These are phyloP conservation scores for Euphrasia confusa DNA, from an alignment of 257 asterid species.

Conservation along the genomic window DNA sequence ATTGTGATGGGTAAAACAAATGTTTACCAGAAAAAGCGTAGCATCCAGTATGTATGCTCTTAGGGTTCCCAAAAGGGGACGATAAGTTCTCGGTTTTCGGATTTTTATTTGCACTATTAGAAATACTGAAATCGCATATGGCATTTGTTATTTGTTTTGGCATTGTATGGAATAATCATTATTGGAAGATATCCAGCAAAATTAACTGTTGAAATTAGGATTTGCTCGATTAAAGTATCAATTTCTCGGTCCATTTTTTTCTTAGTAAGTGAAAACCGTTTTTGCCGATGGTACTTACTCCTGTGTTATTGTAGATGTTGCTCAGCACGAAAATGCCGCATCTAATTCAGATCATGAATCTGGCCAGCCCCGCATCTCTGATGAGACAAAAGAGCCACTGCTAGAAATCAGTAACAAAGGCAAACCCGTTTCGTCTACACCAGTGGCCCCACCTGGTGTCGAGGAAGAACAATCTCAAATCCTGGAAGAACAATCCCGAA, in stretches of 20 bases:
- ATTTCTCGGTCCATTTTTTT: background rate
- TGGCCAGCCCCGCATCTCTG: slow-evolving; percentile 8
- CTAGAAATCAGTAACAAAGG: slow-evolving; percentile 27
- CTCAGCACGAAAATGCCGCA: slow-evolving; percentile 34
- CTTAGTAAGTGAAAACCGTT: background rate
- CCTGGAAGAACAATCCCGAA: slow-evolving; percentile 31
- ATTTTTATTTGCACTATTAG: background rate
- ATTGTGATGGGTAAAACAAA: too few species aligned
- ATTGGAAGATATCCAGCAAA: background rate
- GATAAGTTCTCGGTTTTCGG: slow-evolving; percentile 4
- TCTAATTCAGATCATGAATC: slow-evolving; percentile 32
- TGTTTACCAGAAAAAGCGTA: too few species aligned
- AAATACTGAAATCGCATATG: background rate
- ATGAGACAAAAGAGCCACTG: slow-evolving; percentile 27
- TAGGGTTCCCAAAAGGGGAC: background rate
- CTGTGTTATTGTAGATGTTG: slow-evolving; percentile 33
- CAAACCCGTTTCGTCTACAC: slow-evolving; percentile 24
- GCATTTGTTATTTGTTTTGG: background rate
- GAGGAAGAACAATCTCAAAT: slow-evolving; percentile 33
- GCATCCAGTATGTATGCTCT: too few species aligned
- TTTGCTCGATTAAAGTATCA: background rate
- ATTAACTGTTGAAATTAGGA: background rate
- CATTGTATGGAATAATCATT: background rate
- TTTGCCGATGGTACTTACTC: slow-evolving; percentile 21
- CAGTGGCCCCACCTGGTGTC: slow-evolving; percentile 28